phyloP scores from a whole-genome alignment of 2,329 filamentous ascomycete species.

The Penicillium decumbens region DNA sequence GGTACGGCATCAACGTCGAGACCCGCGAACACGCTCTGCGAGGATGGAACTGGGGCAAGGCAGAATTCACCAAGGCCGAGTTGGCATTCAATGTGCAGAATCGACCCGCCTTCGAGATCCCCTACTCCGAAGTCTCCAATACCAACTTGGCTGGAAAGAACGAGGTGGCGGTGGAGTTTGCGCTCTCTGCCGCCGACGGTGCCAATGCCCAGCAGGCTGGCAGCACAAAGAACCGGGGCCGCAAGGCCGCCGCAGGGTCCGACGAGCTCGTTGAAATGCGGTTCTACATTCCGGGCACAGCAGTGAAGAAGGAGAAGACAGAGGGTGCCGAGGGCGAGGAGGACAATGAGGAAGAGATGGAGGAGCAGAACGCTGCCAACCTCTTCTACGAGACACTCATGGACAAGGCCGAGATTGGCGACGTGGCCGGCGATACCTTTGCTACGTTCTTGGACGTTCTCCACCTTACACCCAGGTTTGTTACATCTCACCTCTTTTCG shows the following conservation, averaged over 20 bases:
- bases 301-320: conserved; percentile 65
- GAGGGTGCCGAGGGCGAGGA: conserved; percentile 66
- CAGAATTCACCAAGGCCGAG: conserved; percentile 92
- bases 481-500: conserved; percentile 4
- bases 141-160: conserved; percentile 97
- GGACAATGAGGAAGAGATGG: conserved; percentile 65
- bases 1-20: conserved; percentile 92
- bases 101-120: conserved; percentile 90
- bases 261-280: conserved; percentile 98
- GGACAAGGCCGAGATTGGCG: conserved; percentile 97
- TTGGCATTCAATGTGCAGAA: conserved; percentile 96
- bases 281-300: conserved; percentile 93
- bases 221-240: conserved; percentile 66
- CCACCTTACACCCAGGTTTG: conserved; percentile 86
- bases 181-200: conserved; percentile 66
- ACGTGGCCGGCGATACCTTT: conserved; percentile 97
- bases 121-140: conserved; percentile 95
- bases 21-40: conserved; percentile 89
- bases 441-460: conserved; percentile 95
- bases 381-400: conserved; percentile 98
- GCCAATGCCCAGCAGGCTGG: conserved; percentile 71
- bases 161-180: conserved; percentile 93
- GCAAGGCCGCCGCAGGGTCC: conserved; percentile 80
- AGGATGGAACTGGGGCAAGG: conserved; percentile 99
- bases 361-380: conserved; percentile 91